Percentiles rank a stretch among this genome's conserved stretches.
Conservation (phyloP, 306 rosid species). For the Lathyrus tuberosus region DNA sequence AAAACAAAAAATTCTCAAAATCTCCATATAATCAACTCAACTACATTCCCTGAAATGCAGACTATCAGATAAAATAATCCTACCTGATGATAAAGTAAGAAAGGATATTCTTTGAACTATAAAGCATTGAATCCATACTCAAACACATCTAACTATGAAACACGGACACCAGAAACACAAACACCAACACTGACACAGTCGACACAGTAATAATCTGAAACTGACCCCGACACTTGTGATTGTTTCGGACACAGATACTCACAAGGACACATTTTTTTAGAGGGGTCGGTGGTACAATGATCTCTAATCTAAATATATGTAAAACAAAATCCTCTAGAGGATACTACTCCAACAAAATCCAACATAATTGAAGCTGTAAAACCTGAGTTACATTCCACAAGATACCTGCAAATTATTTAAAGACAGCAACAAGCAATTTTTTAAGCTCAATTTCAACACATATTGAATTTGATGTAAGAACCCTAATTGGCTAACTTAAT, state of each 20-base stretch:
- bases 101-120: not conserved
- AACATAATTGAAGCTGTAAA: not conserved
- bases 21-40: not conserved
- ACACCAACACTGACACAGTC: too few relatives aligned
- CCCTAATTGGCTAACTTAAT: not conserved
- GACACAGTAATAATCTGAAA: too few relatives aligned
- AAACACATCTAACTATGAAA: not conserved
- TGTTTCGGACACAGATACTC: too few relatives aligned
- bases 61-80: constrained; percentile 8
- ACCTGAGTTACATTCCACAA: constrained; percentile 14
- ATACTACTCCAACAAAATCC: not conserved
- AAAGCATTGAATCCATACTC: not conserved
- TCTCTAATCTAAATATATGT: not conserved
- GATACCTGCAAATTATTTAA: constrained; percentile 7
- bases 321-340: not conserved
- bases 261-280: too few relatives aligned
- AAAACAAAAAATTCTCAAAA: constrained; percentile 1
- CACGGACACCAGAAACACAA: too few relatives aligned
- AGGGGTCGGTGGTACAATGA: too few relatives aligned
- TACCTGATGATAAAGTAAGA: not conserved
- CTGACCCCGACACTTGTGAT: too few relatives aligned
- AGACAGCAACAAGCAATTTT: not conserved
- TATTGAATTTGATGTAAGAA: not conserved
- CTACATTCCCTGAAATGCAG: constrained; percentile 3
- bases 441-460: not conserved